Percentiles rank a stretch among this genome's conserved stretches.
phyloP scores from a whole-genome alignment of 2,329 filamentous ascomycete species.

The Claviceps digitariae region DNA sequence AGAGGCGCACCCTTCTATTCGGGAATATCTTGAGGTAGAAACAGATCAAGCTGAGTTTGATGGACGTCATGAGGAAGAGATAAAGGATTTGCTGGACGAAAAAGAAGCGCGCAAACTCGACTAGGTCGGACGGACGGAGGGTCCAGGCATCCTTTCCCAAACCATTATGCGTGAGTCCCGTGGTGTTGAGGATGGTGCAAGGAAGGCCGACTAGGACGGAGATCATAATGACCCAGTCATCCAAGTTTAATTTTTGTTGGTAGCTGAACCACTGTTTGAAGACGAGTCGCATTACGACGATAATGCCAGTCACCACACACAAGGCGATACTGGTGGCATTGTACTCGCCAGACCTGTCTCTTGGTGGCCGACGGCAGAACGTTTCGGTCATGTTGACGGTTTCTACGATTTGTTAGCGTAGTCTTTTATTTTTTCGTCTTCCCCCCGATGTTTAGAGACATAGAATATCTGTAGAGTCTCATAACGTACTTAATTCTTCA shows the following conservation, averaged over 20 bases:
- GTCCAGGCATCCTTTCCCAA: slow-evolving; percentile 23
- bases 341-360: slow-evolving; percentile 3
- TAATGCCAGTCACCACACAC: slow-evolving; percentile 8
- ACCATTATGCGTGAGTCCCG: slow-evolving; percentile 14
- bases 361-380: slow-evolving; percentile 1
- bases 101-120: slow-evolving; percentile 3
- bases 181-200: slow-evolving; percentile 13
- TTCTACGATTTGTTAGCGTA: not conserved
- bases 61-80: slow-evolving; percentile 1
- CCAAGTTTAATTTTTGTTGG: slow-evolving; percentile 17
- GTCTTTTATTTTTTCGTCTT: not conserved
- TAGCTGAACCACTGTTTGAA: slow-evolving; percentile 16
- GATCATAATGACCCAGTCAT: slow-evolving; percentile 18
- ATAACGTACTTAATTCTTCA: not conserved
- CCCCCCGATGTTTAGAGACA: not conserved
- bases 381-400: slow-evolving; percentile 5
- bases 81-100: slow-evolving; percentile 6
- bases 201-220: slow-evolving; percentile 12
- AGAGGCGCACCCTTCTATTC: not conserved
- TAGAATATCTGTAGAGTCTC: not conserved
- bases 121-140: slow-evolving; percentile 6
- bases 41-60: slow-evolving; percentile 3
- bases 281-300: slow-evolving; percentile 9
- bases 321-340: slow-evolving; percentile 8
- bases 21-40: slow-evolving; percentile 7